A percentile compares a stretch with the other conserved stretches of the same genome.
phyloP scores from a whole-genome alignment of 805 yeast species.

The baker's yeast (Saccharomyces cerevisiae) region DNA sequence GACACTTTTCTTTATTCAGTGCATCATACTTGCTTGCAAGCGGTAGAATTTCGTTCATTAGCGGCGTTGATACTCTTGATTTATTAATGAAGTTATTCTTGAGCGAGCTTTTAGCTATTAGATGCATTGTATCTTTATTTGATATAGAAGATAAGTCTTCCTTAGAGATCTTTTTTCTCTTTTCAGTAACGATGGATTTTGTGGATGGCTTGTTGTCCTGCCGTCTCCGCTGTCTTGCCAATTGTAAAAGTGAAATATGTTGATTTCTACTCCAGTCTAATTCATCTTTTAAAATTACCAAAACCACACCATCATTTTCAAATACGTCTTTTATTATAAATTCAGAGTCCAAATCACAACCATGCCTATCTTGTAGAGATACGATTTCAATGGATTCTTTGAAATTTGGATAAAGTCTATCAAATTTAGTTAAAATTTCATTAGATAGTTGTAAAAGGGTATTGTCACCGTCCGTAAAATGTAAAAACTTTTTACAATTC shows the following conservation, averaged over 20 bases:
- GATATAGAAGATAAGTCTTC: conserved; percentile 1
- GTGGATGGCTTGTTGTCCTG: conserved; percentile 8
- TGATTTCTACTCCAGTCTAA: conserved; percentile 20
- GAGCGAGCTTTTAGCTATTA: neutral
- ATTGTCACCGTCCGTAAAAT: conserved; percentile 42
- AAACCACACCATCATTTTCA: conserved; percentile 36
- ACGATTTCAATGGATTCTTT: conserved; percentile 44
- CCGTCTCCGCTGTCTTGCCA: conserved; percentile 10
- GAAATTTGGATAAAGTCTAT: conserved; percentile 50
- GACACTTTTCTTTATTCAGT: neutral
- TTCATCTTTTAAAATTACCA: conserved; percentile 36
- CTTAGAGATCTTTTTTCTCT: neutral
- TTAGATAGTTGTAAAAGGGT: conserved; percentile 40
- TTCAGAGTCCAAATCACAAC: conserved; percentile 71
- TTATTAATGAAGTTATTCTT: neutral
- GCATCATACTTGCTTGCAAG: neutral
- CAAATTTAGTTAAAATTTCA: conserved; percentile 45
- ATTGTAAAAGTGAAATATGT: conserved; percentile 11
- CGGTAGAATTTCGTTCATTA: neutral
- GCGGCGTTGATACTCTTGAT: neutral
- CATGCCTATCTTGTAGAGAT: conserved; percentile 52
- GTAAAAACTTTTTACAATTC: conserved; percentile 46
- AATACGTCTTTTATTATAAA: conserved; percentile 55
- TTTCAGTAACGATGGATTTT: conserved; percentile 5
- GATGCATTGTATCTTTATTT: conserved; percentile 8